These are phyloP conservation scores for Bruguiera hainesii DNA, from an alignment of 441 rosid genomes.

Conservation along the genomic window DNA sequence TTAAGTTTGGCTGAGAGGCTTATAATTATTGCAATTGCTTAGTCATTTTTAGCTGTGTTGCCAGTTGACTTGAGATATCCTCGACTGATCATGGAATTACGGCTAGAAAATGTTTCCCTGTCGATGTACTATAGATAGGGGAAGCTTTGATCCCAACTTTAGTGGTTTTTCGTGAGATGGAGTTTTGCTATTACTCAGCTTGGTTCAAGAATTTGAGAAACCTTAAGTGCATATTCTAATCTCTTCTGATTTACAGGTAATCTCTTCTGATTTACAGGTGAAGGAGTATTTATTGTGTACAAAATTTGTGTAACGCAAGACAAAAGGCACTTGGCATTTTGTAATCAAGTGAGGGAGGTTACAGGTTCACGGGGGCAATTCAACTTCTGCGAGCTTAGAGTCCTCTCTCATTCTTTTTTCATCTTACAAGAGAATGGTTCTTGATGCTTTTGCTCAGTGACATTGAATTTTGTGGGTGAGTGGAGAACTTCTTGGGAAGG, in stretches of 20 bases:
- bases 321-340: constrained; percentile 19
- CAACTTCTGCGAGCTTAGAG: constrained; percentile 63
- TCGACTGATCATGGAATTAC: constrained; percentile 4
- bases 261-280: constrained; percentile 40
- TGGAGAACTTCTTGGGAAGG: constrained; percentile 24
- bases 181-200: not conserved
- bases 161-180: not conserved
- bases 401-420: constrained; percentile 53
- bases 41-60: not conserved
- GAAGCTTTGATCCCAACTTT: not conserved
- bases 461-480: constrained; percentile 20
- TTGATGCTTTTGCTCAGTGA: constrained; percentile 21
- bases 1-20: not conserved
- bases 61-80: not conserved
- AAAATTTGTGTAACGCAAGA: constrained; percentile 15
- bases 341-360: constrained; percentile 45
- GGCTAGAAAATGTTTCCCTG: not conserved
- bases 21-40: not conserved
- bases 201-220: not conserved
- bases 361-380: constrained; percentile 43
- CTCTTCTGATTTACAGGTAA: constrained; percentile 37
- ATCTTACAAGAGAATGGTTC: constrained; percentile 9
- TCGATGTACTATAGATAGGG: not conserved
- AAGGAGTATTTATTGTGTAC: constrained; percentile 17
- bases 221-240: not conserved